Base-by-base conservation (phyloP, 495 filamentous ascomycete species). In the Daldinia childiae region DNA sequence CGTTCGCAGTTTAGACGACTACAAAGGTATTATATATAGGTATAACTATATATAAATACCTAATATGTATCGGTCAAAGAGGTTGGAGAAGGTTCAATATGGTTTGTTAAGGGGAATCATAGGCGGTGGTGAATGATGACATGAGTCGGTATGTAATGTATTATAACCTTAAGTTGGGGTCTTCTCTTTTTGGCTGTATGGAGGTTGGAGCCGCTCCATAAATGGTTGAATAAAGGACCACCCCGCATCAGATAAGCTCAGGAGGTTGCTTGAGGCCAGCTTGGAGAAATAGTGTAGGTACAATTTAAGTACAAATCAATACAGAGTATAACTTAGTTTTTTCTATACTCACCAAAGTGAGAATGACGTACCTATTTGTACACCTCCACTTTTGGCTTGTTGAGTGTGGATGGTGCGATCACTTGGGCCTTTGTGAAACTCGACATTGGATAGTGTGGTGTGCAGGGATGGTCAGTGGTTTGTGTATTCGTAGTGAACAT, bases 161-260 rank as follows among this genome's bases (percentile, higher is more conserved):
- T 39, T 62, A 58, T 62, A 58, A 60, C 52, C 34, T 48, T 41
- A 24, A 58, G 50, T 34, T 39, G 61, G 62, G 62, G 52, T 52
- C 14, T 63, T 60, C 55, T 58, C 32, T 36, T 58, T 72, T 34
- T 60, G 34, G 52, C 30, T 21, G 24, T 45, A 52, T 21, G 17
- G 15, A 30, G 61, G 60, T 73, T 62, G 62, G 61, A 68, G 57
- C 56, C 54, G 45, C 48, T 30, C 36, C 17, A 12, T 61, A 60
- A 63, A 66, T 73, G 66, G 62, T 36, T 73, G 52, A 65, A 73
- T 62, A 61, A 55, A 41, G 58, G 27, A 55, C 57, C 57, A 74
- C 74, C 74, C 74, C 74, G 74, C 72, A 74, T 72, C 64, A 72
- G 72, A 74, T 74, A 74, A 71, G 71, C 63, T 69, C 52, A 67